Base-by-base conservation (phyloP, 495 filamentous ascomycete genomes). In the Hypomontagnella submonticulosa region DNA sequence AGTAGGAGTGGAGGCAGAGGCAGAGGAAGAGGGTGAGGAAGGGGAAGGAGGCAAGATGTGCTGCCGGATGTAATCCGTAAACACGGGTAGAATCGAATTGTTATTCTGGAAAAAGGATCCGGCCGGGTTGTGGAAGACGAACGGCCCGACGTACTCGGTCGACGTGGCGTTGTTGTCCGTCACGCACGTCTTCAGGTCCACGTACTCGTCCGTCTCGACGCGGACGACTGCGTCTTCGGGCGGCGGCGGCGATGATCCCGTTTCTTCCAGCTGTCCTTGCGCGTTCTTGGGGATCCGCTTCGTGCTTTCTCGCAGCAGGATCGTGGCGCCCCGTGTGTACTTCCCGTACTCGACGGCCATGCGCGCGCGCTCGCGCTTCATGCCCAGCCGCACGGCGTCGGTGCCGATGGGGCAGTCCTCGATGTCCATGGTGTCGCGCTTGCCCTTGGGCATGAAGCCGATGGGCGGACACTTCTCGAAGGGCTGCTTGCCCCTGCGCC, bases 31-130 rank as follows among this genome's bases (percentile, higher is more conserved):
- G 63, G 71, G 4, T 67, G 69, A 23, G 64, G 71, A 5, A 68
- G 69, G 7, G 57, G 66, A 1, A 0, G 82, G 79, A 1, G 83
- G 82, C 15, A 93, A 81, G 68, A 94, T 88, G 71, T 92, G 86
- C 44, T 88, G 80, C 49, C 95, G 92, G 78, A 99, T 92, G 81
- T 94, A 97, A 60, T 87, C 84, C 10, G 93, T 97, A 79, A 99
- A 97, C 9, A 75, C 76, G 38, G 90, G 85, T n/a, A 99, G 88
- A 78, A 99, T 97, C 46, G 92, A 96, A 80, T 99, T 99, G 84
- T 99, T 99, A 81, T 99, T 99, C 72, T 99, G 95, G 86, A 99
- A 99, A 84, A 99, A 99, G 41, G 90, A 81, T 37, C 92, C 92
- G 15, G 95, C 95, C 30, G 89, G 91, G 82, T 94, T 97, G 72